Conservation (phyloP, 768 basidiomycete species). For the Cystoderma amianthinum region DNA sequence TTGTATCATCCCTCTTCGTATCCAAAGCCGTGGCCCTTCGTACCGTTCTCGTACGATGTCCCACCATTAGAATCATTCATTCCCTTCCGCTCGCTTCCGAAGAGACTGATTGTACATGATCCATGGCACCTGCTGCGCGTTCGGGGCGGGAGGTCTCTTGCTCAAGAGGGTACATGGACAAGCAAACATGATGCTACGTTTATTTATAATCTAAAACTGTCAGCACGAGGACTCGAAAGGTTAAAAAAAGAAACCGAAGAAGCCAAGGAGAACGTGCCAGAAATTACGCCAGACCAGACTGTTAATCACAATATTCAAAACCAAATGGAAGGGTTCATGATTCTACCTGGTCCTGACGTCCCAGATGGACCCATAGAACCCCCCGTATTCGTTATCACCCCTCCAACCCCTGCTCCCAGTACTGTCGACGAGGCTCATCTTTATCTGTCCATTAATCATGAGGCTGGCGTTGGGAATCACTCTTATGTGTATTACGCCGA, state of each 20-base stretch:
- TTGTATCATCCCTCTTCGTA: constrained; percentile 26
- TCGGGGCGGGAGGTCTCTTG: background rate
- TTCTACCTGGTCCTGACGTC: constrained; percentile 3
- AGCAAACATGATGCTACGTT: background rate
- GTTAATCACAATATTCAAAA: background rate
- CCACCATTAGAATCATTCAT: too few species aligned
- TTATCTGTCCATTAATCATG: constrained; percentile 30
- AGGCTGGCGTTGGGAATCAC: constrained; percentile 41
- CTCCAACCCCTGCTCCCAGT: constrained; percentile 12
- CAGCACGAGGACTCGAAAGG: background rate
- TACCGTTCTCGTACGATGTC: constrained; percentile 31
- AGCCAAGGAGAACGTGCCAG: background rate
- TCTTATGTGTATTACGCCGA: constrained; percentile 44
- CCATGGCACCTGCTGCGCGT: constrained; percentile 27
- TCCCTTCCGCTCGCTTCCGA: constrained; percentile 26
- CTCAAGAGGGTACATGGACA: background rate
- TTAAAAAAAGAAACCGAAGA: background rate
- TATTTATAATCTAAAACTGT: background rate
- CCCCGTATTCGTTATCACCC: constrained; percentile 19
- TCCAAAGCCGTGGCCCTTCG: constrained; percentile 31
- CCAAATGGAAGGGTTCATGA: constrained; percentile 3
- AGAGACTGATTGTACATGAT: constrained; percentile 36
- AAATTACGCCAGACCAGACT: background rate
- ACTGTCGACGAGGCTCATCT: constrained; percentile 36
- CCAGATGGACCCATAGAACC: constrained; percentile 11